Evolutionary conservation across 2,329 filamentous ascomycete genomes (phyloP), one percentile per base, ranked within the genome.

Genomic region (Hymenoscyphus scutula): DNA sequence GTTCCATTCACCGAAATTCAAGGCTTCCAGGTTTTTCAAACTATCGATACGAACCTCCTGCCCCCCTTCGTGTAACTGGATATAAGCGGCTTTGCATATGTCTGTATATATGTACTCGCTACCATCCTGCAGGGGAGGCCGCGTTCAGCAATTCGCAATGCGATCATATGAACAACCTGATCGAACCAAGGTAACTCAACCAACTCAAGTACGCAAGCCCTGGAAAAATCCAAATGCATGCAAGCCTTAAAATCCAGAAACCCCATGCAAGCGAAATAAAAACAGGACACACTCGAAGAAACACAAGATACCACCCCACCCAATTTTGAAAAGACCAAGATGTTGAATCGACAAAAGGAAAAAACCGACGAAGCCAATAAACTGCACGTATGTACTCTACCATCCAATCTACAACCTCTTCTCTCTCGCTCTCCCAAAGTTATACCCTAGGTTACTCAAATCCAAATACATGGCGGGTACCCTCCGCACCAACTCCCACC

Each of bases 391-490:
- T 51, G 23, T 25, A 51, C 8, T 51, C 2, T 19, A 45, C 17
- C 41, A 23, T 19, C 17, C n/a, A 23, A 6, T 19, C 41, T 19
- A 19, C 41, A 45, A 45, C 19, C 8, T 10, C n/a, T 19, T 19
- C 23, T 55, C 30, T 15, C 27, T 54, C 19, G 59, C 60, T 19
- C 59, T 30, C 2, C 70, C 69, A 55, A 73, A 72, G 61, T 72
- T 66, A 51, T 66, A 71, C 1, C 70, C 71, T 27, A 67, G 54
- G 13, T 60, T 60, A 37, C 71, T 72, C 30, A 51, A 13, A 25
- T 67, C 68, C 51, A 48, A 61, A 60, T 72, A 71, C 72, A 73
- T 73, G 10, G 72, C 68, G 8, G 41, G 63, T 53, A 72, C 71
- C 25, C 53, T 64, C 63, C 68, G 67, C 4, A 63, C 65, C 70